Conservation (phyloP, 352 stramenopile genomes). For the Nothophytophthora sp. region DNA sequence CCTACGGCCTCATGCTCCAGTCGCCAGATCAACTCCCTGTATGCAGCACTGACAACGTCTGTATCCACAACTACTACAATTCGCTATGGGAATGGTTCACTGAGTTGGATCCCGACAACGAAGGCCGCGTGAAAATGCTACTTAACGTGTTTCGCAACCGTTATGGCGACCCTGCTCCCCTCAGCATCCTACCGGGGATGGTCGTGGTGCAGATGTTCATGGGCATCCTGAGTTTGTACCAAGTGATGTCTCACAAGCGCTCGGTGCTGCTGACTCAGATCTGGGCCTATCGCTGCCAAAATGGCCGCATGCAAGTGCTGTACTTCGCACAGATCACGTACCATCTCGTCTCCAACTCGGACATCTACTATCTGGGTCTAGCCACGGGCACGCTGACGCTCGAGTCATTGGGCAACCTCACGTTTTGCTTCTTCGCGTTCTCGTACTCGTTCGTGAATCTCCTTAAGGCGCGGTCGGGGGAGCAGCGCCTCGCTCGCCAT, state of each 20-base stretch:
- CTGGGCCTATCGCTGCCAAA: slow-evolving; percentile 8
- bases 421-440: slow-evolving; percentile 8
- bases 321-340: slow-evolving; percentile 8
- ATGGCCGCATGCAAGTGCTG: slow-evolving; percentile 3
- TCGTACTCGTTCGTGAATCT: slow-evolving; percentile 12
- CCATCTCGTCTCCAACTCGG: slow-evolving; percentile 7
- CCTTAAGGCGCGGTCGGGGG: slow-evolving; percentile 6
- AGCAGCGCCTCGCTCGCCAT: slow-evolving; percentile 5
- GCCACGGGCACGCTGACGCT: slow-evolving; percentile 6
- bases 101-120: neutral
- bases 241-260: slow-evolving; percentile 12
- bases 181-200: slow-evolving; percentile 5
- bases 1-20: slow-evolving; percentile 3
- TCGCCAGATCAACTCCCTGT: neutral
- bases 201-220: slow-evolving; percentile 12
- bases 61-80: neutral
- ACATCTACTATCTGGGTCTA: slow-evolving; percentile 10
- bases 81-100: neutral
- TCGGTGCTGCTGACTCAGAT: slow-evolving; percentile 9
- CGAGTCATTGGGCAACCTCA: slow-evolving; percentile 5
- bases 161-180: slow-evolving; percentile 1
- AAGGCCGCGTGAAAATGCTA: neutral
- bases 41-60: neutral
- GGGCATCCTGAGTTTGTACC: slow-evolving; percentile 5
- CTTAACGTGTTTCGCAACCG: slow-evolving; percentile 1